Evolutionary conservation across 306 rosid genomes (phyloP), one percentile per base, ranked within the genome.

Genomic region (Lotus japonicus): DNA sequence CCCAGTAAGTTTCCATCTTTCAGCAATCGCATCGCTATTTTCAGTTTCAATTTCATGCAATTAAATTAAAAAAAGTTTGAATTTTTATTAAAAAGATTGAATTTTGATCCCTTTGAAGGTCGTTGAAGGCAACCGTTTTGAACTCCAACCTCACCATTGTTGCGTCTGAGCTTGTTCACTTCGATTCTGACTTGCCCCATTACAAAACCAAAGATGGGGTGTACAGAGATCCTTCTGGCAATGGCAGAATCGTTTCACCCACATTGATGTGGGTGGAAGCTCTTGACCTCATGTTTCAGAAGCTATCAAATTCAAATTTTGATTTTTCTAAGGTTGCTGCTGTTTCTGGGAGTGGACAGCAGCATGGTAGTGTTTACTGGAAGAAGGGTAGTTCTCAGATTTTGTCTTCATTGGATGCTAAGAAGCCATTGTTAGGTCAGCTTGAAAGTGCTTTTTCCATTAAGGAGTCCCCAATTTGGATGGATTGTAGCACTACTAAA

Each of bases 201-300:
- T 90, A 94, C 86, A 76, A 88, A 35, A 94, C 95, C 31, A 84
- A 84, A 75, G 99, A 90, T 77, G 99, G 99, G 39, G 97, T 94
- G 12, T 88, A 83, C 62, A 79, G 99, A 76, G 99, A 94, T 21
- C 49, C 87, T 26, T 77, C 79, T 18, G 75, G 17, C 17, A 81
- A 81, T 74, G 92, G 99, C 6, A 86, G 95, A 79, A 94, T 90
- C 38, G 97, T 92, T 70, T 89, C 98, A 45, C 98, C 98, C 70
- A 89, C 98, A 3, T 64, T 85, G 82, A 92, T 92, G 96, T 92
- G 98, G 98, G 85, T 92, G 44, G 98, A 92, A 73, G 98, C 96
- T 67, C 83, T 92, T 56, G 98, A 92, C 73, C 87, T 89, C 15
- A 78, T 92, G 16, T 81, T 92, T 56, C 81, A 82, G 48, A 92